Evolutionary conservation across 1,284 basidiomycete species (phyloP).

Genomic region (Irpex rosettiformis): DNA sequence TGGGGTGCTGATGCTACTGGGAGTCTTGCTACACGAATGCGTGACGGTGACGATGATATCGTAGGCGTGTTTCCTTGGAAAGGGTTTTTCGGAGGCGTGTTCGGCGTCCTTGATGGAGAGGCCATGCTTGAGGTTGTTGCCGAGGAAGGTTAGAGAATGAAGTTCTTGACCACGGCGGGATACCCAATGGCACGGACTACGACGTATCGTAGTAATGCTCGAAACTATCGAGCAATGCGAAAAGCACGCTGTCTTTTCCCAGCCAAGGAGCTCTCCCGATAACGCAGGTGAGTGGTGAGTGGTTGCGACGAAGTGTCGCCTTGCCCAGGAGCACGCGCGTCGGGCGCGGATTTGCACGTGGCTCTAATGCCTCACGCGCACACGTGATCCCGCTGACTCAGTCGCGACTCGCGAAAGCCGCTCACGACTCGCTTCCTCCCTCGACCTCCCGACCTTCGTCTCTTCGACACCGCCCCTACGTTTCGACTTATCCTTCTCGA

Average conservation of each 20-base stretch:
- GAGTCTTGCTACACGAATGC: not conserved
- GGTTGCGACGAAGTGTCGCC: not conserved
- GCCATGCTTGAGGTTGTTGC: not conserved
- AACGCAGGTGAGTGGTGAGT: not conserved
- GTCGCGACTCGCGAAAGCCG: too few relatives aligned
- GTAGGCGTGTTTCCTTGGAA: not conserved
- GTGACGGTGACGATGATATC: not conserved
- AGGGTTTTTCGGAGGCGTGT: not conserved
- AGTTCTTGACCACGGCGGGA: too few relatives aligned
- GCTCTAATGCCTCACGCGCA: too few relatives aligned
- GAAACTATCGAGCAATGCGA: not conserved
- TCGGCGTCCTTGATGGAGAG: not conserved
- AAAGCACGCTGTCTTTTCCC: not conserved
- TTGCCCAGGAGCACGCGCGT: too few relatives aligned
- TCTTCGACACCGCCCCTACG: too few relatives aligned
- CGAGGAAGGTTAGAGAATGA: too few relatives aligned
- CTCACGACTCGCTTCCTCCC: too few relatives aligned
- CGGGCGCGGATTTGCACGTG: too few relatives aligned
- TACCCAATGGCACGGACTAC: not conserved
- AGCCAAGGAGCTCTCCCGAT: not conserved
- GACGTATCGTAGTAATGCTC: not conserved
- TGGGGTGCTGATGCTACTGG: too few relatives aligned
- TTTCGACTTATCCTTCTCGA: too few relatives aligned
- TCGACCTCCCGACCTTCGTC: too few relatives aligned
- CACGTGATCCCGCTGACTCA: too few relatives aligned